Base-by-base conservation (phyloP, 192 early-diverging fungal species). In the Backusella morwellensis region DNA sequence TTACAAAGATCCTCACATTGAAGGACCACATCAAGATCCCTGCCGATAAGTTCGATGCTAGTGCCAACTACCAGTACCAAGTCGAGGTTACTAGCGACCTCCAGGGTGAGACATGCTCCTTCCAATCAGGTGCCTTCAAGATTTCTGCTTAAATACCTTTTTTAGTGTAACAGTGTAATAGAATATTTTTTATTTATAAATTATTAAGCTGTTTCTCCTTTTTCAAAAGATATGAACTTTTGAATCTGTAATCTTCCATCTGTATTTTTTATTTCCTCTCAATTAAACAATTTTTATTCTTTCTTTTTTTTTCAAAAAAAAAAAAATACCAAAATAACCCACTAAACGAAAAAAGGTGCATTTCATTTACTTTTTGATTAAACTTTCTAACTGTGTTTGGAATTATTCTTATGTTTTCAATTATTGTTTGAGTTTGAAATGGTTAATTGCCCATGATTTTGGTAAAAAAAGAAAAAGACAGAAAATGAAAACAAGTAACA, bases 11-110 rank as follows among this genome's bases (percentile, higher is more conserved):
- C 68, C 34, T 79, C 21, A 79, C 68, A 17, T 67, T 74, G 50
- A 79, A 79, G 73, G 77, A 79, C 35, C 77, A 79, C 59, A 66
- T 75, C 41, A 26, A 67, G 35, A 19, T 75, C 36, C 29, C 59
- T n/a, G 9, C 38, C 14, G 74, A 67, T 17, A 75, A 75, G 74
- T 47, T 44, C 6, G 66, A 67, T 44, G 14, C 56, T 29, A 21
- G 12, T n/a, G 59, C 66, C n/a, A 35, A 26, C 26, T 75, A 75
- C 36, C 67, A 66, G 19, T 75, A 75, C n/a, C 67, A 44, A 29
- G 19, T 72, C 17, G 70, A 72, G 23, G 70, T 72, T 35, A 50
- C 44, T 17, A 72, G 70, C 42, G 23, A 72, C 15, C 41, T 72
- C 17, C 41, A 72, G 70, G 70, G 70, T 44, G 70, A 44, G 23